These are phyloP conservation scores for Amanita exitialis DNA, from an alignment of 768 basidiomycete genomes.

Conservation along the genomic window DNA sequence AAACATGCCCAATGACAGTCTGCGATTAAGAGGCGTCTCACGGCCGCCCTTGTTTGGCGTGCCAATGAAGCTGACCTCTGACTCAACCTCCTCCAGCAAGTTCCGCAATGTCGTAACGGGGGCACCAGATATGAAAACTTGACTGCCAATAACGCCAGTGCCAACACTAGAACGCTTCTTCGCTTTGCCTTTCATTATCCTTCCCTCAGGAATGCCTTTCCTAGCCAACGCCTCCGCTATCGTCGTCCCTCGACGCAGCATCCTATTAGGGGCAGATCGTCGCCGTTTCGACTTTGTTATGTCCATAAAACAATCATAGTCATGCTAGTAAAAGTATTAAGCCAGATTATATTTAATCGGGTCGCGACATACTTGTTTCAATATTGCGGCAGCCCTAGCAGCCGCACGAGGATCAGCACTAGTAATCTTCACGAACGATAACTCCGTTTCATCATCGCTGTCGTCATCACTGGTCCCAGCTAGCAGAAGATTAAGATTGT, in stretches of 20 bases:
- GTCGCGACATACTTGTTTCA: conserved; percentile 60
- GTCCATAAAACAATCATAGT: conserved; percentile 76
- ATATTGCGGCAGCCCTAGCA: conserved; percentile 86
- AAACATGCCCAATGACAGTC: neutral
- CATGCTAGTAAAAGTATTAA: conserved; percentile 42
- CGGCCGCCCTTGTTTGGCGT: conserved; percentile 15
- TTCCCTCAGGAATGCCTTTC: neutral
- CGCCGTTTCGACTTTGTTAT: conserved; percentile 19
- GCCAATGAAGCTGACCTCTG: conserved; percentile 17
- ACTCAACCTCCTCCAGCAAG: conserved; percentile 50
- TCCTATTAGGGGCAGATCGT: conserved; percentile 12
- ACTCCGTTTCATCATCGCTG: conserved; percentile 29
- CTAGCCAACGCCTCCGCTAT: neutral
- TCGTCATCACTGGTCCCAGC: conserved; percentile 8
- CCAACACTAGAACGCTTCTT: conserved; percentile 22
- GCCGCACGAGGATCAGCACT: conserved; percentile 81
- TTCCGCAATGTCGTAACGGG: conserved; percentile 44
- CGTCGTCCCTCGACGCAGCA: neutral
- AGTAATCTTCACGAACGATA: conserved; percentile 72
- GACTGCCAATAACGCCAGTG: conserved; percentile 37
- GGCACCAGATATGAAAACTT: conserved; percentile 44
- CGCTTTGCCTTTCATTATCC: conserved; percentile 11
- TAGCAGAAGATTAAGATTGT: neutral
- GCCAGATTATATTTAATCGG: neutral
- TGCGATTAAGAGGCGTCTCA: conserved; percentile 16